These are phyloP conservation scores for Hypericum perforatum DNA, from an alignment of 345 rosid genomes.

Conservation along the genomic window DNA sequence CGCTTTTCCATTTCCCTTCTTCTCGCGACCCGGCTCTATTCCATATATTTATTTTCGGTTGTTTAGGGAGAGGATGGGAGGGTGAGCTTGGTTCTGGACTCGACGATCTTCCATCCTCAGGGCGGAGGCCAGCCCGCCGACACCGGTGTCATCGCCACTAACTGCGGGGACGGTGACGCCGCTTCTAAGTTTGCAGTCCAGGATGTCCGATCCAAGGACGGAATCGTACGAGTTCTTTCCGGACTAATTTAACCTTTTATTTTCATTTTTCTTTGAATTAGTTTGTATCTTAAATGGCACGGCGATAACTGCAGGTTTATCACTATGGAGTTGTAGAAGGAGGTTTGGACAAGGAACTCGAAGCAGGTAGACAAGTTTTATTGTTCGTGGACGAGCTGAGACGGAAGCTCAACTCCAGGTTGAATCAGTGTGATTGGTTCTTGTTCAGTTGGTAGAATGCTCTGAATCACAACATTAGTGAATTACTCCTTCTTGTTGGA, in stretches of 20 bases:
- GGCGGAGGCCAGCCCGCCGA: constrained; percentile 94
- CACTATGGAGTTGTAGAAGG: constrained; percentile 55
- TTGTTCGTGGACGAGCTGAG: constrained; percentile 55
- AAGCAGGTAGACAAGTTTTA: constrained; percentile 36
- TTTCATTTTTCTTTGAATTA: neutral
- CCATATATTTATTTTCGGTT: too few species aligned
- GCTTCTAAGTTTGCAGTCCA: constrained; percentile 41
- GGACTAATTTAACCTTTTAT: neutral
- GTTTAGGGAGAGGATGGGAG: constrained; percentile 55
- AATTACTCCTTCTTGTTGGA: too few species aligned
- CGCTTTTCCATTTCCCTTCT: neutral
- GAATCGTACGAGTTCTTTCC: constrained; percentile 30
- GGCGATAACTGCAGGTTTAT: constrained; percentile 35
- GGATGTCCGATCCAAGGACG: constrained; percentile 72
- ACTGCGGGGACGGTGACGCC: constrained; percentile 14
- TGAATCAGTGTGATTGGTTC: too few species aligned
- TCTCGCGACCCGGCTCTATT: too few species aligned
- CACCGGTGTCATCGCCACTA: constrained; percentile 38
- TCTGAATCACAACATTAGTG: too few species aligned
- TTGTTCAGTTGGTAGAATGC: too few species aligned
- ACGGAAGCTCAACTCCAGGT: constrained; percentile 73
- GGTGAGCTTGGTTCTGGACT: constrained; percentile 47
- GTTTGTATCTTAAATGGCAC: neutral
- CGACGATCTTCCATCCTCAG: constrained; percentile 86
- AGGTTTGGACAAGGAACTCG: constrained; percentile 21